phyloP scores from a whole-genome alignment of 768 basidiomycete species.

The Rhodocollybia butyracea region DNA sequence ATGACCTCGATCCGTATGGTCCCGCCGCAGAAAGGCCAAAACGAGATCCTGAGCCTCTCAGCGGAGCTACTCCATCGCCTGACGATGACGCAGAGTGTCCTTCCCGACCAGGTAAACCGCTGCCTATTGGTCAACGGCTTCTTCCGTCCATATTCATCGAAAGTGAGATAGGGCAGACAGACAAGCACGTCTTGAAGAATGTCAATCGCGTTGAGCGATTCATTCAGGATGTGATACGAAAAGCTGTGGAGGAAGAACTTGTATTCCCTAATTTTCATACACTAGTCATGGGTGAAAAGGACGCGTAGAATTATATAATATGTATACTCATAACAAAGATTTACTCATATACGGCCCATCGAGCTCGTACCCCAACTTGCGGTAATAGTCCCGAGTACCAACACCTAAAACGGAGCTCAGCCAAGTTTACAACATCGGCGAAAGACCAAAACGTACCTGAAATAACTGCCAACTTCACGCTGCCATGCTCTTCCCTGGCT shows the following conservation, averaged over 20 bases:
- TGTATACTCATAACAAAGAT: constrained; percentile 49
- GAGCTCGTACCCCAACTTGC: constrained; percentile 88
- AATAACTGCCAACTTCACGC: constrained; percentile 94
- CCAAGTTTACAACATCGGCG: too few relatives aligned
- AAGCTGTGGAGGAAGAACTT: constrained; percentile 92
- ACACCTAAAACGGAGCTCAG: constrained; percentile 75
- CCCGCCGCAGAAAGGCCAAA: constrained; percentile 57
- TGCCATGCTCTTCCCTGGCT: constrained; percentile 95
- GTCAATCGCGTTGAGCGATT: constrained; percentile 94
- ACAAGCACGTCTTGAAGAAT: constrained; percentile 94
- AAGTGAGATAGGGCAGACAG: constrained; percentile 93
- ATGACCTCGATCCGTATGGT: constrained; percentile 83
- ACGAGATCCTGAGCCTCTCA: constrained; percentile 31
- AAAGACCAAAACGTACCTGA: constrained; percentile 52
- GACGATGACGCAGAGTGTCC: constrained; percentile 61
- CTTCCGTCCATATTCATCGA: constrained; percentile 89
- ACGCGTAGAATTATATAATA: too few relatives aligned
- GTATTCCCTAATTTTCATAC: constrained; percentile 98
- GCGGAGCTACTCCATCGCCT: constrained; percentile 45
- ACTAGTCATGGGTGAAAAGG: constrained; percentile 47
- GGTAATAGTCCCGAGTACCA: constrained; percentile 96
- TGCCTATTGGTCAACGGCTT: constrained; percentile 79
- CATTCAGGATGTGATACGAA: constrained; percentile 93
- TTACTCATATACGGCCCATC: constrained; percentile 99
- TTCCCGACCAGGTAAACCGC: constrained; percentile 54